Evolutionary conservation across 352 stramenopile species (phyloP).

Genomic region (Globisporangium carolinianum): DNA sequence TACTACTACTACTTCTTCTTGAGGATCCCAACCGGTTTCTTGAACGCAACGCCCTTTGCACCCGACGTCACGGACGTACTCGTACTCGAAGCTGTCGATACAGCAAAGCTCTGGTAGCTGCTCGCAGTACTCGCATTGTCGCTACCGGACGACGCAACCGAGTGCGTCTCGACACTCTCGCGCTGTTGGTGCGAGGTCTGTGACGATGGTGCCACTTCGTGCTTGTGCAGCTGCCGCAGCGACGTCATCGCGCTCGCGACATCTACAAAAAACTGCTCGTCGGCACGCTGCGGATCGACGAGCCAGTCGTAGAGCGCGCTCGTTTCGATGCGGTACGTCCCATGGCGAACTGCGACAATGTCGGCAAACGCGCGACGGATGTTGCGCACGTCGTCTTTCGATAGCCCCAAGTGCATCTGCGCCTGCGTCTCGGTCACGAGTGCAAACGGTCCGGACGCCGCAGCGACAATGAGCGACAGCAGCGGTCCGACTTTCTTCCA

Average conservation of each 20-base stretch:
- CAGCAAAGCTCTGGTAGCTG: constrained; percentile 15
- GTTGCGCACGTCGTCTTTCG: constrained; percentile 58
- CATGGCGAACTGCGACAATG: constrained; percentile 56
- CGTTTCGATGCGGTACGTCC: constrained; percentile 62
- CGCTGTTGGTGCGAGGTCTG: constrained; percentile 10
- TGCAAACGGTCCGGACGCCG: constrained; percentile 61
- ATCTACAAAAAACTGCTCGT: constrained; percentile 65
- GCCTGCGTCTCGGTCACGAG: constrained; percentile 65
- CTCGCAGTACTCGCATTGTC: constrained; percentile 12
- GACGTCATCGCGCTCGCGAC: constrained; percentile 35
- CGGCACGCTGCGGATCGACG: constrained; percentile 32
- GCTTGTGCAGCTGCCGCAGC: constrained; percentile 28
- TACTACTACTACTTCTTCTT: constrained; percentile 15
- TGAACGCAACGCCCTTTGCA: constrained; percentile 17
- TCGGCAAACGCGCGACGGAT: constrained; percentile 72
- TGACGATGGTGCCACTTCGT: no score
- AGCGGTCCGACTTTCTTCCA: constrained; percentile 74
- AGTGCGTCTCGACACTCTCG: constrained; percentile 7
- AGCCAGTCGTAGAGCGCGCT: constrained; percentile 72
- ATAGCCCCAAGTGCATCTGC: constrained; percentile 44
- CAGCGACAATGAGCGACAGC: constrained; percentile 62
- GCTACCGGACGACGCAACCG: constrained; percentile 16
- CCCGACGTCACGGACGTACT: constrained; percentile 4
- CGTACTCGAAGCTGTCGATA: constrained; percentile 16
- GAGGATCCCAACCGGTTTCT: constrained; percentile 64